These are phyloP conservation scores for Phellinidium pouzarii DNA, from an alignment of 1,284 basidiomycete genomes.

Conservation along the genomic window DNA sequence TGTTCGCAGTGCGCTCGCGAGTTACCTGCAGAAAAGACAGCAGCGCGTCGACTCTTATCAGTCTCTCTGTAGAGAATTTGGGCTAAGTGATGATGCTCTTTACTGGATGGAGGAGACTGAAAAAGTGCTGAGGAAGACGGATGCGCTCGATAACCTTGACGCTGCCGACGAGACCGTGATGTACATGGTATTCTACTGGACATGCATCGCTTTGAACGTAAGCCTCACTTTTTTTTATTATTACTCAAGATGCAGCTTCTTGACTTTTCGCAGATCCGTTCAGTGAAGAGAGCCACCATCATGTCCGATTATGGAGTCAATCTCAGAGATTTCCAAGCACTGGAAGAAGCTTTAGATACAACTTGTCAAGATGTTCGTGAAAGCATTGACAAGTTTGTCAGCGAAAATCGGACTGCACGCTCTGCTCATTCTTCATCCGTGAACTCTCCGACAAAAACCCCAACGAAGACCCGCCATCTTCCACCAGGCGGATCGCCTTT, in stretches of 20 bases:
- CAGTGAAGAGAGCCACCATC: slow-evolving; percentile 9
- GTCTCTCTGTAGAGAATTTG: slow-evolving; percentile 16
- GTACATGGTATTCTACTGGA: slow-evolving; percentile 19
- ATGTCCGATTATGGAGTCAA: slow-evolving; percentile 9
- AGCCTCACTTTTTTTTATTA: not conserved
- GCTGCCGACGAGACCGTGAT: slow-evolving; percentile 6
- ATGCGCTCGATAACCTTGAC: slow-evolving; percentile 7
- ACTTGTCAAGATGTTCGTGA: slow-evolving; percentile 6
- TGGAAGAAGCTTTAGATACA: slow-evolving; percentile 6
- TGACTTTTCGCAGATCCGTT: slow-evolving; percentile 9
- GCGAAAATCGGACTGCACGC: slow-evolving; percentile 2
- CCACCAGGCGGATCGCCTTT: not conserved
- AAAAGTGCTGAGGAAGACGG: slow-evolving; percentile 17
- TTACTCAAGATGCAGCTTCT: not conserved
- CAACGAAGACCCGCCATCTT: not conserved
- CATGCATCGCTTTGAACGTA: slow-evolving; percentile 17
- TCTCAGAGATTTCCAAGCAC: slow-evolving; percentile 8
- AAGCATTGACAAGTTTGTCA: slow-evolving; percentile 15
- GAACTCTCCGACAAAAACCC: slow-evolving; percentile 7
- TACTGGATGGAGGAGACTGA: slow-evolving; percentile 24
- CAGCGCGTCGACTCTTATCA: slow-evolving; percentile 15
- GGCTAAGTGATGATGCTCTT: slow-evolving; percentile 18
- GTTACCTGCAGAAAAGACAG: not conserved
- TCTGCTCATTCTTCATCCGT: not conserved
- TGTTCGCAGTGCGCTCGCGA: slow-evolving; percentile 25